Percentiles rank a stretch among this genome's conserved stretches.
phyloP scores from a whole-genome alignment of 2,329 filamentous ascomycete species.

The Alternaria ventricosa region DNA sequence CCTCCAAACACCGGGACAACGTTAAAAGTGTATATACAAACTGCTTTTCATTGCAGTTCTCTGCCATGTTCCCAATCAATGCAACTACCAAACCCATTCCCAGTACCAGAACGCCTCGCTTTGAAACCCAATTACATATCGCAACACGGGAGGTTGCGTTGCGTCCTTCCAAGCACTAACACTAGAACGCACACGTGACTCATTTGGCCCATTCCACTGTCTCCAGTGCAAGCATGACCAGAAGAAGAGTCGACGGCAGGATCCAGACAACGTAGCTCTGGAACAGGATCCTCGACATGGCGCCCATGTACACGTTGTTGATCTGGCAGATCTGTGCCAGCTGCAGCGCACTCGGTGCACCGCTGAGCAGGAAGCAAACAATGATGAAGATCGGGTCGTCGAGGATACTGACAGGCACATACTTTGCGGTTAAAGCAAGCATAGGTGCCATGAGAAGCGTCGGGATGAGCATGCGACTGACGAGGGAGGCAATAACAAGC shows the following conservation, averaged over 20 bases:
- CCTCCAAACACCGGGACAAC: neutral
- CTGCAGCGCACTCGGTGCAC: slow-evolving; percentile 91
- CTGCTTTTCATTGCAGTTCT: neutral
- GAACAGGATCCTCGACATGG: slow-evolving; percentile 92
- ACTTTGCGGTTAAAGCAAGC: slow-evolving; percentile 86
- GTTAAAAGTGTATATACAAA: neutral
- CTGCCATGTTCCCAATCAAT: neutral
- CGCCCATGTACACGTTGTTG: slow-evolving; percentile 92
- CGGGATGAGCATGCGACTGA: slow-evolving; percentile 91
- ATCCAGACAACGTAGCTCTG: slow-evolving; percentile 99
- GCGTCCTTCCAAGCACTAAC: neutral
- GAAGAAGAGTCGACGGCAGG: slow-evolving; percentile 85
- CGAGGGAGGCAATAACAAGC: slow-evolving; percentile 81
- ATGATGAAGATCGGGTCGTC: slow-evolving; percentile 98
- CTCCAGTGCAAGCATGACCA: slow-evolving; percentile 91
- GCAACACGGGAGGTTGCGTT: neutral
- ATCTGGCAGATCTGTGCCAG: slow-evolving; percentile 98
- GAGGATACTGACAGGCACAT: slow-evolving; percentile 87
- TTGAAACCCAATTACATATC: neutral
- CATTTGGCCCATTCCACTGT: slow-evolving; percentile 84
- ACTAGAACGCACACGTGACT: neutral
- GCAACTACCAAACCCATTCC: slow-evolving; percentile 1
- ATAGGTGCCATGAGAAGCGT: slow-evolving; percentile 92
- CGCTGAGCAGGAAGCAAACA: slow-evolving; percentile 94
- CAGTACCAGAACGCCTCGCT: slow-evolving; percentile 14